Evolutionary conservation across 352 stramenopile genomes (phyloP).

Genomic region (Phytophthora lateralis): DNA sequence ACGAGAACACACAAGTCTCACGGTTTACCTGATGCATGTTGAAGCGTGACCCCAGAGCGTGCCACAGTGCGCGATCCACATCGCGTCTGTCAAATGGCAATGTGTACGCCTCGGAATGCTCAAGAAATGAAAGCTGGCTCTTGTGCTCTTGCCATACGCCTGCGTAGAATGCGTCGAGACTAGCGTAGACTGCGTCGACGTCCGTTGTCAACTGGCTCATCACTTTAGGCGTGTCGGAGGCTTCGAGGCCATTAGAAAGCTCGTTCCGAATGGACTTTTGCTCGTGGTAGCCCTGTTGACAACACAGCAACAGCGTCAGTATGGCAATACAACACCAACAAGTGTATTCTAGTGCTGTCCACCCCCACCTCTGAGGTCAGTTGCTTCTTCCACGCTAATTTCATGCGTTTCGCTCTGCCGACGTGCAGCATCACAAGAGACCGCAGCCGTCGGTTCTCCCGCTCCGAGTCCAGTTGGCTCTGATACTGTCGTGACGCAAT

Average conservation of each 20-base stretch:
- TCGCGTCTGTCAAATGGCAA: constrained; percentile 17
- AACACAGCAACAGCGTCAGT: neutral
- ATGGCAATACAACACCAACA: neutral
- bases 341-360: neutral
- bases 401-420: constrained; percentile 19
- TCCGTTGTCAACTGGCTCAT: constrained; percentile 4
- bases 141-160: neutral
- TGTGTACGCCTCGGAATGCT: constrained; percentile 15
- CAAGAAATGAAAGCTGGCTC: constrained; percentile 13
- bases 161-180: constrained; percentile 11
- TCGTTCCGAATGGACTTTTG: neutral
- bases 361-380: constrained; percentile 15
- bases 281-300: constrained; percentile 4
- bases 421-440: constrained; percentile 23
- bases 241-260: neutral
- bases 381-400: constrained; percentile 26
- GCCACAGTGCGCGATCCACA: constrained; percentile 22
- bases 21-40: constrained; percentile 11
- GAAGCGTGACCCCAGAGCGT: constrained; percentile 15
- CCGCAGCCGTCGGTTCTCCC: constrained; percentile 28
- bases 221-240: constrained; percentile 9
- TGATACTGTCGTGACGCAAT: constrained; percentile 27
- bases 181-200: constrained; percentile 14
- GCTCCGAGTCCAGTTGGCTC: constrained; percentile 14
- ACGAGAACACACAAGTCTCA: neutral